phyloP scores from a whole-genome alignment of 2,329 filamentous ascomycete genomes.

The Bipolaris bicolor region DNA sequence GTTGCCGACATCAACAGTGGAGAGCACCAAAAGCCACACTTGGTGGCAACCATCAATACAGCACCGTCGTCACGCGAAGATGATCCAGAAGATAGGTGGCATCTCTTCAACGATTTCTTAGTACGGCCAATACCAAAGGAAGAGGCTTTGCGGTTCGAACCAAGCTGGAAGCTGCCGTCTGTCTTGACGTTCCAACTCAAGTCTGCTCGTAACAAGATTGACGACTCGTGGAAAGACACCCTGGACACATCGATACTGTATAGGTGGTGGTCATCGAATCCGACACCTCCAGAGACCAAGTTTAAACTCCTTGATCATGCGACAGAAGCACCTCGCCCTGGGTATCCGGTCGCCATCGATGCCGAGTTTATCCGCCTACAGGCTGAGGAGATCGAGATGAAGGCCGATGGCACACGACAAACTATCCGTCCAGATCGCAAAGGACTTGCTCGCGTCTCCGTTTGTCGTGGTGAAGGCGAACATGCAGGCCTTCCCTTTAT shows the following conservation, averaged over 20 bases:
- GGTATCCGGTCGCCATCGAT: constrained; percentile 85
- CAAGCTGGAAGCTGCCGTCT: constrained; percentile 90
- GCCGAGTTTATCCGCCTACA: constrained; percentile 95
- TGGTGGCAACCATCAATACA: constrained; percentile 90
- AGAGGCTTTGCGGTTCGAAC: constrained; percentile 88
- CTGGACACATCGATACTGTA: constrained; percentile 88
- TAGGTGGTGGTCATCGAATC: constrained; percentile 65
- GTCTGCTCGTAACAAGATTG: constrained; percentile 78
- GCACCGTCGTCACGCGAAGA: constrained; percentile 68
- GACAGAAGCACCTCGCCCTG: constrained; percentile 70
- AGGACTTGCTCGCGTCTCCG: constrained; percentile 90
- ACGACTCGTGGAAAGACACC: constrained; percentile 82
- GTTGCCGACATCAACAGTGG: constrained; percentile 88
- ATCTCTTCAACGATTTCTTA: constrained; percentile 96
- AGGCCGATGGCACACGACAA: constrained; percentile 88
- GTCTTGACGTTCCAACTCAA: constrained; percentile 87
- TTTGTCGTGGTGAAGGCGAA: constrained; percentile 79
- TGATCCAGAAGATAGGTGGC: constrained; percentile 76
- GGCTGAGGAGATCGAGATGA: constrained; percentile 93
- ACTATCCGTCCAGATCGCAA: constrained; percentile 91
- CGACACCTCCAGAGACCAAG: constrained; percentile 56
- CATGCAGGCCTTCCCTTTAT: constrained; percentile 87
- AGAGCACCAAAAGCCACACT: constrained; percentile 83
- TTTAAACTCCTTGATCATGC: constrained; percentile 65
- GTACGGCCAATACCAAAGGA: constrained; percentile 79